phyloP scores from a whole-genome alignment of 441 rosid genomes.

The Rhodomyrtus psidioides region DNA sequence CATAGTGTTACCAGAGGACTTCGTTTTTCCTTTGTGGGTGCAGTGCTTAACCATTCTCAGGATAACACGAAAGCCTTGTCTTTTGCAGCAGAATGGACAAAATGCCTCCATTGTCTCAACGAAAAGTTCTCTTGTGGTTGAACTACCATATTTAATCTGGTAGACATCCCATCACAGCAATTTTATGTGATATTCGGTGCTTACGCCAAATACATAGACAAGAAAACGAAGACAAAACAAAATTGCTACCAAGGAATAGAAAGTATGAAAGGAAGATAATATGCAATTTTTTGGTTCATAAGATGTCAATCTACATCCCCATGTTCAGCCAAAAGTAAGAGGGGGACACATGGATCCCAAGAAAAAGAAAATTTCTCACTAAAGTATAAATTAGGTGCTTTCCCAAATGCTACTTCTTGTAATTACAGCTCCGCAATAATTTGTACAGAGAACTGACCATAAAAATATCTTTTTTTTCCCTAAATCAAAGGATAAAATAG shows the following conservation, averaged over 20 bases:
- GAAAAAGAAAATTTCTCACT: background rate
- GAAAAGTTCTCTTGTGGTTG: background rate
- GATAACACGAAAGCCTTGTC: background rate
- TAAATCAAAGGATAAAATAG: background rate
- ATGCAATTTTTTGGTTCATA: background rate
- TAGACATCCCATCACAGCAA: background rate
- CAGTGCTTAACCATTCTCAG: background rate
- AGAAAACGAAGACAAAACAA: background rate
- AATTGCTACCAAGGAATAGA: background rate
- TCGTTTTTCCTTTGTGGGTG: background rate
- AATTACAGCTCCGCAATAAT: background rate
- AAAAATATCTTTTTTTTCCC: background rate
- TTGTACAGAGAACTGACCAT: background rate
- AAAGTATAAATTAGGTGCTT: background rate
- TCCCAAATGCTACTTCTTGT: background rate
- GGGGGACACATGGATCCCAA: background rate
- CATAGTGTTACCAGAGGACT: background rate
- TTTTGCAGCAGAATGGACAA: background rate
- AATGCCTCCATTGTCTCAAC: background rate
- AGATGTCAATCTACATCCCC: background rate
- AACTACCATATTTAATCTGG: background rate
- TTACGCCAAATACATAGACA: background rate
- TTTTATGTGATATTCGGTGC: background rate
- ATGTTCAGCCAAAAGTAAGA: background rate
- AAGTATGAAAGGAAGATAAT: background rate